These are phyloP conservation scores for Fragaria nilgerrensis DNA, from an alignment of 306 rosid species.

Conservation along the genomic window DNA sequence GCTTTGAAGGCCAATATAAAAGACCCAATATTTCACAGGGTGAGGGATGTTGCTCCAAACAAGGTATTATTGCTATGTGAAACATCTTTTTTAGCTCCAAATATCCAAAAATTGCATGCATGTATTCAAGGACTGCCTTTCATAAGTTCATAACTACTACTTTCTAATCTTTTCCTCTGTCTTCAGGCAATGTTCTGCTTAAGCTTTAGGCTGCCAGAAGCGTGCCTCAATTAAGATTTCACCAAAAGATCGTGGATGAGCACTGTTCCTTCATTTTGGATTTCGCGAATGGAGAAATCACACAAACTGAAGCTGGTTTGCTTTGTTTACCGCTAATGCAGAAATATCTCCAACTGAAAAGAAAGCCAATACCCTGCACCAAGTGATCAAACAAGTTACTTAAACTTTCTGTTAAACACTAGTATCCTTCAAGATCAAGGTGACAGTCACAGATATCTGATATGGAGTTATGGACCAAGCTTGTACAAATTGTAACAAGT, in stretches of 20 bases:
- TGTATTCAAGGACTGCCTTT: background rate
- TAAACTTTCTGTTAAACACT: background rate
- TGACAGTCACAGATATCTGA: background rate
- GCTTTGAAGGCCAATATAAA: slow-evolving; percentile 59
- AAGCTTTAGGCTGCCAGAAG: slow-evolving; percentile 60
- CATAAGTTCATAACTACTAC: background rate
- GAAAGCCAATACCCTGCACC: slow-evolving; percentile 5
- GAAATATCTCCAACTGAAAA: background rate
- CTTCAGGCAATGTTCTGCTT: slow-evolving; percentile 88
- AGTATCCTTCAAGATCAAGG: background rate
- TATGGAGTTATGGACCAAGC: background rate
- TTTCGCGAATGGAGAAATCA: background rate
- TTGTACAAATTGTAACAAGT: background rate
- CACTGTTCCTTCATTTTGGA: background rate
- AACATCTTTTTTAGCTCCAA: background rate
- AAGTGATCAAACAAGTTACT: background rate
- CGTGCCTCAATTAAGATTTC: slow-evolving; percentile 45
- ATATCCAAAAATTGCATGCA: background rate
- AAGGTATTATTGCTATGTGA: slow-evolving; percentile 50
- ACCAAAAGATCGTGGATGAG: background rate
- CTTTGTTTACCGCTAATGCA: background rate
- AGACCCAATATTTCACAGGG: slow-evolving; percentile 69
- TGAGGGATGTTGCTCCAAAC: slow-evolving; percentile 95
- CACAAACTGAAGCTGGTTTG: background rate
- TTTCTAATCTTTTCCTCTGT: background rate